phyloP scores from a whole-genome alignment of 768 basidiomycete genomes.

The Tubosaeta sp. region DNA sequence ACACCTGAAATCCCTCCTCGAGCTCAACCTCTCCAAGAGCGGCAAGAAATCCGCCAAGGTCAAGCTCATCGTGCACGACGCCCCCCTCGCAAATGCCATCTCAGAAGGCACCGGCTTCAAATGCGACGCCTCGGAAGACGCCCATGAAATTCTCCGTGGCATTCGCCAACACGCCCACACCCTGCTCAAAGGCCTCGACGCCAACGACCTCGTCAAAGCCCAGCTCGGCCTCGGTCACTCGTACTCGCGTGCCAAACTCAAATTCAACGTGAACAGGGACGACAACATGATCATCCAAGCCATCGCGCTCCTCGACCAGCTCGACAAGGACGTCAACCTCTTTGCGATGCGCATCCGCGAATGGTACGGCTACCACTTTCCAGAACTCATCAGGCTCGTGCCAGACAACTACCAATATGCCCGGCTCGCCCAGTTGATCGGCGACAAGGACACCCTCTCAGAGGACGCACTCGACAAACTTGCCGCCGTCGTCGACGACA shows the following conservation, averaged over 20 bases:
- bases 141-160: constrained; percentile 85
- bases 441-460: constrained; percentile 76
- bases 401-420: constrained; percentile 95
- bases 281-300: constrained; percentile 99
- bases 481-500: constrained; percentile 75
- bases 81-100: constrained; percentile 70
- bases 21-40: constrained; percentile 76
- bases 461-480: constrained; percentile 81
- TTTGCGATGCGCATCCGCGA: constrained; percentile 98
- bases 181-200: constrained; percentile 83
- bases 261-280: constrained; percentile 93
- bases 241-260: constrained; percentile 95
- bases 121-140: constrained; percentile 78
- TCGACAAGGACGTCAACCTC: constrained; percentile 99
- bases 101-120: constrained; percentile 64
- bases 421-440: constrained; percentile 77
- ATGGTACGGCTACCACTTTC: constrained; percentile 99
- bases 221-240: constrained; percentile 97
- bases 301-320: constrained; percentile 95
- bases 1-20: constrained; percentile 75
- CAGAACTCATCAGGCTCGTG: constrained; percentile 89
- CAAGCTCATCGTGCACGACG: constrained; percentile 76
- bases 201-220: constrained; percentile 84
- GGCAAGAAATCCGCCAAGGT: constrained; percentile 65
- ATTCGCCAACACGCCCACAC: constrained; percentile 89